Evolutionary conservation across 2,329 filamentous ascomycete genomes (phyloP).

Genomic region (Macrophomina pseudophaseolina): DNA sequence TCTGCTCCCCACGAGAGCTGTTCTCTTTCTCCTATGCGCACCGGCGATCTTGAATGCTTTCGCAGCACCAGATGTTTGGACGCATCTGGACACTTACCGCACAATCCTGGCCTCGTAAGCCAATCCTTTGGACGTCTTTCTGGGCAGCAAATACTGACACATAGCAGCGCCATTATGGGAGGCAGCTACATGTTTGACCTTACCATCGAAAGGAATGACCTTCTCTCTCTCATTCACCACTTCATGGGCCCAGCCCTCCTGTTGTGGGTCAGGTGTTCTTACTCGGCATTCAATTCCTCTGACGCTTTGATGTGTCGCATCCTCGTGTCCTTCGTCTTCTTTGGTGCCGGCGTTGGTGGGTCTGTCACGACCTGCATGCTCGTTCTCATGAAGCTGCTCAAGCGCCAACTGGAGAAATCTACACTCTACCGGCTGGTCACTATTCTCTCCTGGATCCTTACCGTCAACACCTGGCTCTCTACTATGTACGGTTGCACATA

Average conservation of each 20-base stretch:
- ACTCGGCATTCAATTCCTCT: not conserved
- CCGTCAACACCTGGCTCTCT: constrained; percentile 4
- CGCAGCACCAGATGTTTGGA: constrained; percentile 1
- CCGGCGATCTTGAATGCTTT: constrained; percentile 7
- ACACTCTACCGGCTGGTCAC: not conserved
- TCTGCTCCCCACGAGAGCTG: not conserved
- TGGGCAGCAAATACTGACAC: not conserved
- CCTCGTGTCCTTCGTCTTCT: constrained; percentile 3
- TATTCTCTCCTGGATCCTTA: constrained; percentile 1
- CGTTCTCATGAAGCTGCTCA: constrained; percentile 13
- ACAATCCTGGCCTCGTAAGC: constrained; percentile 7
- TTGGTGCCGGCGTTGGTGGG: constrained; percentile 5
- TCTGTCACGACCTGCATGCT: constrained; percentile 12
- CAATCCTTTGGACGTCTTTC: too few species aligned
- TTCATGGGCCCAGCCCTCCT: constrained; percentile 6
- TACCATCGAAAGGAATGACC: constrained; percentile 1
- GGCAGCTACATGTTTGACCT: constrained; percentile 21
- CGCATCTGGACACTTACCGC: constrained; percentile 11
- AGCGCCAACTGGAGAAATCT: not conserved
- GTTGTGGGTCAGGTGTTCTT: not conserved
- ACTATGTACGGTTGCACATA: constrained; percentile 12
- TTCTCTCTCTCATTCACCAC: not conserved
- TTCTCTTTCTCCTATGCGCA: constrained; percentile 7
- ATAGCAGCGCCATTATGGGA: not conserved
- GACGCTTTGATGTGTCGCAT: constrained; percentile 10